Evolutionary conservation across 805 yeast species (phyloP).

Genomic region (Scheffersomyces stipitis): DNA sequence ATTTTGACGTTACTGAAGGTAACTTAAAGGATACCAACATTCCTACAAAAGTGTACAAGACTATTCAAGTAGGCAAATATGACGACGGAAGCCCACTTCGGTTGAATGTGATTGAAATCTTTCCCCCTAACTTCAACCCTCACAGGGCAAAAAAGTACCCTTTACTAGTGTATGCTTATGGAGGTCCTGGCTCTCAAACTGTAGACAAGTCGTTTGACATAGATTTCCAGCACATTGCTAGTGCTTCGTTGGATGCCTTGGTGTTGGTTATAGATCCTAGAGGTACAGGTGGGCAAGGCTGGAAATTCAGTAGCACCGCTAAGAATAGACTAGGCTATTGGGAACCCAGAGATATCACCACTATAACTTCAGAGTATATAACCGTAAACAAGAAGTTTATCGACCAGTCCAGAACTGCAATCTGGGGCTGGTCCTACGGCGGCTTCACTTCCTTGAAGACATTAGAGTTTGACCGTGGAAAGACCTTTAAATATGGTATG

Average conservation of each 20-base stretch:
- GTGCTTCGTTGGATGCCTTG: slow-evolving; percentile 57
- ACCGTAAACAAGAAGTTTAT: slow-evolving; percentile 42
- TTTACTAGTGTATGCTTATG: slow-evolving; percentile 65
- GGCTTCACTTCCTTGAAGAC: slow-evolving; percentile 92
- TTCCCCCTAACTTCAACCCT: slow-evolving; percentile 57
- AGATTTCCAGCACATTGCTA: slow-evolving; percentile 59
- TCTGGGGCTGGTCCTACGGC: slow-evolving; percentile 99
- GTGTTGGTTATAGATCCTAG: slow-evolving; percentile 74
- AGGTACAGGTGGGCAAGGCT: slow-evolving; percentile 79
- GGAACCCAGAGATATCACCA: slow-evolving; percentile 71
- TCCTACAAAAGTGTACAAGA: slow-evolving; percentile 49
- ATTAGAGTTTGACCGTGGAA: slow-evolving; percentile 74
- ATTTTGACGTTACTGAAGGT: slow-evolving; percentile 11
- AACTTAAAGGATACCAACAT: slow-evolving; percentile 38
- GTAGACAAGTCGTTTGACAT: slow-evolving; percentile 46
- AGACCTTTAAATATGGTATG: slow-evolving; percentile 81
- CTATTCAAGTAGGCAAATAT: slow-evolving; percentile 25
- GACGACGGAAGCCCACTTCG: slow-evolving; percentile 29
- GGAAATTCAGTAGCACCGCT: slow-evolving; percentile 63
- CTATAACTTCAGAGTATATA: slow-evolving; percentile 52
- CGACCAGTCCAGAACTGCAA: slow-evolving; percentile 66
- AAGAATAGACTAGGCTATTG: slow-evolving; percentile 61
- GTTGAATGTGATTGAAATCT: slow-evolving; percentile 58
- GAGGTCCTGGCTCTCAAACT: slow-evolving; percentile 79
- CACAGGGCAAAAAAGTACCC: slow-evolving; percentile 49